Evolutionary conservation across 345 rosid species (phyloP).

Genomic region (Euphorbia peplus): DNA sequence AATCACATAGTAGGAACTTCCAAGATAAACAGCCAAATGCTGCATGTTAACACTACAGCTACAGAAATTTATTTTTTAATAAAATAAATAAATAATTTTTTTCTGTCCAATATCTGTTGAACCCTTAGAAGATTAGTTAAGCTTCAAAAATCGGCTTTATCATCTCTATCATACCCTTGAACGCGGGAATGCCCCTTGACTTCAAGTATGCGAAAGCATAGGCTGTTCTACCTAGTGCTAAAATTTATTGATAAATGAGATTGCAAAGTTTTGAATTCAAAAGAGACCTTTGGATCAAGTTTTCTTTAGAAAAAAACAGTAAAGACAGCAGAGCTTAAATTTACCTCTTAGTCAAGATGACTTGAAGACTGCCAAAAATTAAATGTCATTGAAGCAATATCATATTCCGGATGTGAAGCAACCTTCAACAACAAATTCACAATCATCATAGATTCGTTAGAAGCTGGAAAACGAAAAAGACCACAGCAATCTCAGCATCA

Average conservation of each 20-base stretch:
- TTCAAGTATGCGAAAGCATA: too few species aligned
- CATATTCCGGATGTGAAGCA: conserved; percentile 90
- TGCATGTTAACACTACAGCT: too few species aligned
- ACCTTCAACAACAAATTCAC: conserved; percentile 82
- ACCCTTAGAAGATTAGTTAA: too few species aligned
- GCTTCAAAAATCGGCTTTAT: too few species aligned
- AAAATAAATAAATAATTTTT: neutral
- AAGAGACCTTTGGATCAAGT: too few species aligned
- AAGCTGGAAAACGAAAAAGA: conserved; percentile 45
- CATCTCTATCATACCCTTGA: too few species aligned
- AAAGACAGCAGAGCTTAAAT: conserved; percentile 19
- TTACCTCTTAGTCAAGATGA: conserved; percentile 77
- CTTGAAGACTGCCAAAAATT: conserved; percentile 99
- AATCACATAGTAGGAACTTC: neutral
- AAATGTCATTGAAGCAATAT: conserved; percentile 98
- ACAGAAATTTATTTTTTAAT: too few species aligned
- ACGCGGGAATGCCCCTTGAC: too few species aligned
- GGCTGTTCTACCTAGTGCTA: too few species aligned
- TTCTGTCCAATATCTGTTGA: too few species aligned
- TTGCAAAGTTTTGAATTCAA: too few species aligned
- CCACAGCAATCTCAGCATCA: conserved; percentile 2
- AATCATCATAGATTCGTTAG: conserved; percentile 85
- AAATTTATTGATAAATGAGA: too few species aligned
- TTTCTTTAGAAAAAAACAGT: conserved; percentile 15
- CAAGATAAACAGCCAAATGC: neutral